Evolutionary conservation across 257 asterid species (phyloP), one percentile per base, ranked within the genome.

Genomic region (Cynanchum wilfordii): DNA sequence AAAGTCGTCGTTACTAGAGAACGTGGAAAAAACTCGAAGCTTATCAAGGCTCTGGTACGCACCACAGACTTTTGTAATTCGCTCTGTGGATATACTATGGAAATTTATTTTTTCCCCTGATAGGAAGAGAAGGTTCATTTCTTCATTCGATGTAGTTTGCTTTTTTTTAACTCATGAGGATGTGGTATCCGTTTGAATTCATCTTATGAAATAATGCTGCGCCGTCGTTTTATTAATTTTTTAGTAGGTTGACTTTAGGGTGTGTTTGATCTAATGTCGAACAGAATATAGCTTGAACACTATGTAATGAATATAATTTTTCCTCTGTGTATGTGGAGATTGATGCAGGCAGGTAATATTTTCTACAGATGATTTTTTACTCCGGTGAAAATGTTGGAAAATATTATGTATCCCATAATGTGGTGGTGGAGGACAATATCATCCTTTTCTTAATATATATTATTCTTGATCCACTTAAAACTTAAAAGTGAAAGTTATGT

Each of bases 1-100:
- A 76, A 79, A 73, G 96, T 90, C 65, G 97, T 90, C 72, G 94
- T 90, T 44, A 90, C 97, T 54, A 79, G 97, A 81, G 97, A 90
- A 69, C 90, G 92, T 49, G 96, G 96, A 73, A 90, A 90, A 81
- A 90, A 90, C 84, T 77, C 67, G 55, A 87, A 86, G 86, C 97
- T 90, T 77, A 82, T 90, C 70, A 68, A 74, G 55, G 86, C 90
- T 64, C 81, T 90, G 90, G 97, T 90, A 87, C 12, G 13, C 30
- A 49, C 45, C 30, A 49, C 45, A 9, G 27, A 10, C 27, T 7
- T 15, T 49, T 2, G 16, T 51, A 11, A n/a, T 50, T 2, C 40
- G 55, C 19, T 60, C 29, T 36, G 19, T 30, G 19, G 20, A 29
- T 17, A 5, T 38, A 13, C n/a, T 12, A 15, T 24, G 10, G 42